Conservation (phyloP, 2,329 filamentous ascomycete species). For the Aspergillus ruber region DNA sequence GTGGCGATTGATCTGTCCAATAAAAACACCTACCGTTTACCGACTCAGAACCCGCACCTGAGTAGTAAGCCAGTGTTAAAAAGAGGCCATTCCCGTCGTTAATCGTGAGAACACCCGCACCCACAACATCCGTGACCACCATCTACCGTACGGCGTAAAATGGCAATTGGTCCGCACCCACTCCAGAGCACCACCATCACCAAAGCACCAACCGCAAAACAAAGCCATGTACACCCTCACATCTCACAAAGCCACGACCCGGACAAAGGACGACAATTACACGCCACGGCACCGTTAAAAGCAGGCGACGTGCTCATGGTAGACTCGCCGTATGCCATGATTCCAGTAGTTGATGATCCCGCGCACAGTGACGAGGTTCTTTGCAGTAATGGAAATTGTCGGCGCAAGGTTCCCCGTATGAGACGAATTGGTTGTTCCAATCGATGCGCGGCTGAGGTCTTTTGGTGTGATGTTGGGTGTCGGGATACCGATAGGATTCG, state of each 20-base stretch:
- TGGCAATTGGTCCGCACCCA: neutral
- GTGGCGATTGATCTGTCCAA: too few relatives aligned
- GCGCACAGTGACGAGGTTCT: conserved; percentile 15
- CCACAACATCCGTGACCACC: too few relatives aligned
- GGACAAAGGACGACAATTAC: conserved; percentile 27
- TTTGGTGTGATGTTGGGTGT: conserved; percentile 22
- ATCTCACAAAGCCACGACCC: conserved; percentile 20
- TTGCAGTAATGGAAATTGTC: conserved; percentile 27
- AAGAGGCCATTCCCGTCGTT: too few relatives aligned
- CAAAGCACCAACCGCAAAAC: neutral
- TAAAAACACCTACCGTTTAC: too few relatives aligned
- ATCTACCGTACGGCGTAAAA: neutral
- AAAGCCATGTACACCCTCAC: conserved; percentile 23
- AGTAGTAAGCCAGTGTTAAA: too few relatives aligned
- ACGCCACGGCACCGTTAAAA: conserved; percentile 15
- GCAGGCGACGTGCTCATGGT: conserved; percentile 22
- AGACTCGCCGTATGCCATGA: conserved; percentile 25
- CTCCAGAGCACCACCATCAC: neutral
- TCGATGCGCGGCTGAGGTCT: conserved; percentile 20
- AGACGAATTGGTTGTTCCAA: conserved; percentile 14
- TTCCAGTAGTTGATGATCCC: conserved; percentile 25
- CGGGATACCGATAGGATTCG: conserved; percentile 15
- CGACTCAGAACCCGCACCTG: too few relatives aligned
- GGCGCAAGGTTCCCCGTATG: conserved; percentile 7
- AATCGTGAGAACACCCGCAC: too few relatives aligned